Evolutionary conservation across 148 eudicot species (phyloP).

Genomic region (Nyssa sinensis): DNA sequence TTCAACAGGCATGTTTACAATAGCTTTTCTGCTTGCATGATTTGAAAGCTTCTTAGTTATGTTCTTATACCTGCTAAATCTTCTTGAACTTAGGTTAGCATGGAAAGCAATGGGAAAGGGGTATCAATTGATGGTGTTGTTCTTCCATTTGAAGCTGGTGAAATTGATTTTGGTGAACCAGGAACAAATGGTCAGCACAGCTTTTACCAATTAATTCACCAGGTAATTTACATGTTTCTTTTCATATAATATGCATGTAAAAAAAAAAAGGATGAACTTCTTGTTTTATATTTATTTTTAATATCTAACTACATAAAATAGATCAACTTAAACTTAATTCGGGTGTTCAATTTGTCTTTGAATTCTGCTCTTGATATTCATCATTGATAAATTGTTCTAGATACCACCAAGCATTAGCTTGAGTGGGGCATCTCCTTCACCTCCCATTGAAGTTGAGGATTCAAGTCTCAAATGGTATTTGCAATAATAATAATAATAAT

Average conservation of each 20-base stretch:
- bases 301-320: background rate
- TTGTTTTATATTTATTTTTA: background rate
- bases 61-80: slow-evolving; percentile 7
- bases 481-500: too few relatives aligned
- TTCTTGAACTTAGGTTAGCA: slow-evolving; percentile 56
- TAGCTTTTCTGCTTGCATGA: background rate
- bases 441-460: too few relatives aligned
- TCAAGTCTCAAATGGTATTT: too few relatives aligned
- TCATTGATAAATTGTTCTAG: background rate
- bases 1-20: slow-evolving; percentile 59
- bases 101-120: slow-evolving; percentile 94
- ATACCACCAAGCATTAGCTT: too few relatives aligned
- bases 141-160: slow-evolving; percentile 76
- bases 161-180: slow-evolving; percentile 92
- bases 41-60: background rate
- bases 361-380: background rate
- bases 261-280: background rate
- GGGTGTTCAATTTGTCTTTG: background rate
- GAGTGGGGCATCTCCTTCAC: too few relatives aligned
- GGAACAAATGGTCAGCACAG: slow-evolving; percentile 94
- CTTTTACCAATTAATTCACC: slow-evolving; percentile 88
- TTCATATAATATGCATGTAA: background rate
- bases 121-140: slow-evolving; percentile 77
- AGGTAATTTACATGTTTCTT: slow-evolving; percentile 39
- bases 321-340: background rate